Base-by-base conservation (phyloP, 2,329 filamentous ascomycete genomes). In the Stemphylium beticola region DNA sequence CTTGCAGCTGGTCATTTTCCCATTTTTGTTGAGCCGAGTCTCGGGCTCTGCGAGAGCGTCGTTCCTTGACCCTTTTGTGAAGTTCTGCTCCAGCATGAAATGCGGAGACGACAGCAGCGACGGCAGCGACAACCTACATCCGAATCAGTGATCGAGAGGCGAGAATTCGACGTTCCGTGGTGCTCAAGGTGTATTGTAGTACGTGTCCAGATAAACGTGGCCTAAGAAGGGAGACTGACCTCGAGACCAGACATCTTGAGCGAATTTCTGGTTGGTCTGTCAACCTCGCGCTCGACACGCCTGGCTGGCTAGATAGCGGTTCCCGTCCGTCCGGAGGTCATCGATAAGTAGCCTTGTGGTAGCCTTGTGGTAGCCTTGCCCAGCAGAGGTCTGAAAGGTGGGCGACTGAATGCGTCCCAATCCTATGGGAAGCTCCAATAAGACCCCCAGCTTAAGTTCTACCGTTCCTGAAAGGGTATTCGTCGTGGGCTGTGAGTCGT, bases 61-160 rank as follows among this genome's bases (percentile, higher is more conserved):
- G 68, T 42, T 70, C 71, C 53, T 73, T 69, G 55, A 77, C 66
- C 17, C 67, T 62, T 38, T 72, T 67, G 26, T 75, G 60, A 43
- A 78, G 61, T 24, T 78, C 75, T 26, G 75, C 72, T 14, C 70
- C 76, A n/a, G 67, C 73, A 56, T 77, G 75, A 58, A 79, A 79
- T 7, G 77, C 76, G 10, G 73, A 75, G 8, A 77, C 67, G 10
- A 79, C 72, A 8, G 77, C 74, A n/a, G 74, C 66, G n/a, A 79
- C 75, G 44, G 76, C 77, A 20, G 69, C 73, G 40, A 76, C 65
- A 5, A 78, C 75, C 69, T 78, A 41, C 11, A 32, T 9, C 39
- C 20, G n/a, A 14, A 24, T 32, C 38, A 40, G 44, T 33, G 12
- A 11, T 2, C 26, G 33, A 33, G 38, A 37, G 37, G 15, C 7